Percentiles rank a stretch among this genome's conserved stretches.
phyloP scores from a whole-genome alignment of 2,329 filamentous ascomycete genomes.

The Penicillium janthinellum region DNA sequence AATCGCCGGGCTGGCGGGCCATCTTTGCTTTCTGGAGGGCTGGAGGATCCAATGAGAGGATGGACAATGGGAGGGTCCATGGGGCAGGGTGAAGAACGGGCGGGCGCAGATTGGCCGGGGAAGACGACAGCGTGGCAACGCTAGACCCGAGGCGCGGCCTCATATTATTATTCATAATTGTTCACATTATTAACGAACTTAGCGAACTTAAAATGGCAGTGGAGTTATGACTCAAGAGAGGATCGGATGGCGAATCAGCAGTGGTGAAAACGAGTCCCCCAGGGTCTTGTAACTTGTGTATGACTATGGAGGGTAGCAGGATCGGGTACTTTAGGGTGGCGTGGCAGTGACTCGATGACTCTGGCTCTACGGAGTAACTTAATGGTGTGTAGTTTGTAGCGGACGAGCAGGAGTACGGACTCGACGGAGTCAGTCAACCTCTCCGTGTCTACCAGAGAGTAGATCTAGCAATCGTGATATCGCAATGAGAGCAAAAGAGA shows the following conservation, averaged over 20 bases:
- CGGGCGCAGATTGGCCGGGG: slow-evolving; percentile 6
- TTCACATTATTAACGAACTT: not conserved
- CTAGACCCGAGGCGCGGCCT: not conserved
- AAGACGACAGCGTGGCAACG: slow-evolving; percentile 11
- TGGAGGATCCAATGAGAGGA: slow-evolving; percentile 10
- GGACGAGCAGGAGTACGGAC: not conserved
- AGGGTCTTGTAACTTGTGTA: not conserved
- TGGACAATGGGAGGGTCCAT: slow-evolving; percentile 1
- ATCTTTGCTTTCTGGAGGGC: not conserved
- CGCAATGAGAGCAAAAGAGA: too few relatives aligned
- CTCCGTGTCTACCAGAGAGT: too few relatives aligned
- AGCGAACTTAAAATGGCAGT: too few relatives aligned
- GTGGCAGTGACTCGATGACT: too few relatives aligned
- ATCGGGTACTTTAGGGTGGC: not conserved
- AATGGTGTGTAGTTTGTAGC: not conserved
- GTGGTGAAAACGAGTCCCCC: not conserved
- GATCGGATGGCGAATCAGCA: not conserved
- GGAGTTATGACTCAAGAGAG: not conserved
- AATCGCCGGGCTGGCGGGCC: not conserved
- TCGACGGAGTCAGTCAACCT: too few relatives aligned
- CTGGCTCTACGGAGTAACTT: too few relatives aligned
- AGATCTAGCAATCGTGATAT: too few relatives aligned
- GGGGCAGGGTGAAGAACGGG: not conserved
- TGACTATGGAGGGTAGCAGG: not conserved
- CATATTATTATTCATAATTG: not conserved